phyloP scores from a whole-genome alignment of 768 basidiomycete species.

The Termitomyces sp. region DNA sequence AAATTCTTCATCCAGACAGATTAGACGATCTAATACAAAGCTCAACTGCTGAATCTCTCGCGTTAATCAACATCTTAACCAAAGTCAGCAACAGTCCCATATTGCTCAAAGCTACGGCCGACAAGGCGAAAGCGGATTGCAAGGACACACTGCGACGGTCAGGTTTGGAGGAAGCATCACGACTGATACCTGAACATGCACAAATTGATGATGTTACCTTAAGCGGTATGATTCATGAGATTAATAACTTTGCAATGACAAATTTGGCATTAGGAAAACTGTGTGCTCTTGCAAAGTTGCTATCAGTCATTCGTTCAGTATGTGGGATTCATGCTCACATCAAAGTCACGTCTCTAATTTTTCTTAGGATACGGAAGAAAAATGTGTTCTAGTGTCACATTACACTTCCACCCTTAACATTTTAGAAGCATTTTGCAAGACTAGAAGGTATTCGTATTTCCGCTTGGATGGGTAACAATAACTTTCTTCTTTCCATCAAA shows the following conservation, averaged over 20 bases:
- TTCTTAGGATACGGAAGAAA: slow-evolving; percentile 76
- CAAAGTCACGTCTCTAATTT: neutral
- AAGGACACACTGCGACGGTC: slow-evolving; percentile 35
- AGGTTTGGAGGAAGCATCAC: slow-evolving; percentile 54
- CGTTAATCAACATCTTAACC: slow-evolving; percentile 71
- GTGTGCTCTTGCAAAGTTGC: slow-evolving; percentile 55
- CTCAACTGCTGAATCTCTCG: slow-evolving; percentile 71
- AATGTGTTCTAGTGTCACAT: slow-evolving; percentile 95
- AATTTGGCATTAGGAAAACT: slow-evolving; percentile 61
- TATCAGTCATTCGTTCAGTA: slow-evolving; percentile 57
- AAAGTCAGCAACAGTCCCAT: slow-evolving; percentile 95
- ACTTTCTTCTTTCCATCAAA: neutral
- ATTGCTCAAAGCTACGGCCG: slow-evolving; percentile 73
- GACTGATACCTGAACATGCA: slow-evolving; percentile 52
- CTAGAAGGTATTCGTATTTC: slow-evolving; percentile 67
- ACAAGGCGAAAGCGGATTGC: slow-evolving; percentile 45
- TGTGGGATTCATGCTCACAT: neutral
- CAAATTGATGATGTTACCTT: slow-evolving; percentile 66
- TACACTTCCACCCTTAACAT: slow-evolving; percentile 93
- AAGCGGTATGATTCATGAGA: slow-evolving; percentile 54
- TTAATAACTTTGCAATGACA: neutral
- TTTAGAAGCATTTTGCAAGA: slow-evolving; percentile 80
- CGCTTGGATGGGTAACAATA: slow-evolving; percentile 77
- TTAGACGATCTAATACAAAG: slow-evolving; percentile 64
- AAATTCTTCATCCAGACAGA: slow-evolving; percentile 67